A percentile compares a stretch with the other conserved stretches of the same genome.
Conservation (phyloP, 768 basidiomycete genomes). For the Xerocomellus chrysenteron region DNA sequence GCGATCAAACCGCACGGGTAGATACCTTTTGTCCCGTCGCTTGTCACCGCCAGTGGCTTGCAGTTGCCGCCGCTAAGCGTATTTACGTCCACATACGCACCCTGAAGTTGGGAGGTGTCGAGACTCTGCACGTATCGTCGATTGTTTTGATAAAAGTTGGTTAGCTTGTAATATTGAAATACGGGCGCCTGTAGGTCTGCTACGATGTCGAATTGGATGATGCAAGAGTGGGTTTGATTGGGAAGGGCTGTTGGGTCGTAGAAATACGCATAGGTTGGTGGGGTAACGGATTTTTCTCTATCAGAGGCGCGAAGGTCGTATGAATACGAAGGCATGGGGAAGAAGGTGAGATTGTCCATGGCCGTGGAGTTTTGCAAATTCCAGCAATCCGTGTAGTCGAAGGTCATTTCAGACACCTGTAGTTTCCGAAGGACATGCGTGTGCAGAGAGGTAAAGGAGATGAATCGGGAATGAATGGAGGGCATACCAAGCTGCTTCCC, state of each 20-base stretch:
- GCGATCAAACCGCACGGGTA: slow-evolving; percentile 98
- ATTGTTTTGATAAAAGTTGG: slow-evolving; percentile 98
- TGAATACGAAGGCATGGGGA: slow-evolving; percentile 60
- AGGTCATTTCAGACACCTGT: slow-evolving; percentile 87
- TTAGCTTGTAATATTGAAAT: slow-evolving; percentile 94
- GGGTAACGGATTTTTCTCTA: slow-evolving; percentile 41
- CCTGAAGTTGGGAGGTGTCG: slow-evolving; percentile 81
- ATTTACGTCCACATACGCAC: slow-evolving; percentile 50
- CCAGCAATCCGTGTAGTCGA: slow-evolving; percentile 96
- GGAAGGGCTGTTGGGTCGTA: slow-evolving; percentile 44
- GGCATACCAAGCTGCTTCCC: slow-evolving; percentile 68
- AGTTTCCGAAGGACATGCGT: neutral
- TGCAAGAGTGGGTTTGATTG: slow-evolving; percentile 59
- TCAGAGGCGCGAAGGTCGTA: slow-evolving; percentile 65
- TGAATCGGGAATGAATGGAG: slow-evolving; percentile 25
- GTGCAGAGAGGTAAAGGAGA: slow-evolving; percentile 5
- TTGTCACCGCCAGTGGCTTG: slow-evolving; percentile 71
- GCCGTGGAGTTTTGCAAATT: slow-evolving; percentile 42
- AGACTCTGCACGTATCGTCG: slow-evolving; percentile 94
- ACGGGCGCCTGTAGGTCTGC: slow-evolving; percentile 71
- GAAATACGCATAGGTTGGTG: slow-evolving; percentile 79
- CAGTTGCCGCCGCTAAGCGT: slow-evolving; percentile 75
- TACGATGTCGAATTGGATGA: slow-evolving; percentile 81
- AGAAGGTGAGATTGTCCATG: slow-evolving; percentile 39
- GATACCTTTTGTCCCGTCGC: slow-evolving; percentile 50